Base-by-base conservation (phyloP, 768 basidiomycete species). In the Coprinopsis sp. region DNA sequence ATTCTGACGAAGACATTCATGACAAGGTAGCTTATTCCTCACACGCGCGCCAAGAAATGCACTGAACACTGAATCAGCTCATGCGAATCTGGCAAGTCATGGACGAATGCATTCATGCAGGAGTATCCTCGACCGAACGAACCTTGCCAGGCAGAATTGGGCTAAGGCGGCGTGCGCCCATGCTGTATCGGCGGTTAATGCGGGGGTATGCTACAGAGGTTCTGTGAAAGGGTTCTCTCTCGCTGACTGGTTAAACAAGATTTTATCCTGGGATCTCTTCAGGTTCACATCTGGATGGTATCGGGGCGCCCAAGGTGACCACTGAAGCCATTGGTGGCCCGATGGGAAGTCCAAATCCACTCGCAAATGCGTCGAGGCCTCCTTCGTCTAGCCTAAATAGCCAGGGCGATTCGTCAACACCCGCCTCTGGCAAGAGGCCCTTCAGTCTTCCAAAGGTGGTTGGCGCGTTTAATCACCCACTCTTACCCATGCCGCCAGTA, bases 111-210 rank as follows among this genome's bases (percentile, higher is more conserved):
- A 97, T 96, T 51, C 84, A 73, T 33, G 75, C 77, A 2, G 94
- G 94, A 16, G 92, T 97, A 7, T 84, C 88, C 2, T 76, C 90
- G 1, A 71, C 78, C 3, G 86, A 94, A 54, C 72, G 73, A 34
- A 81, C 78, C n/a, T 76, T 98, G 2, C 94, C 94, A 0, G 94
- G 94, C n/a, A 76, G 91, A 18, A 67, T 98, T 14, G 67, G 77
- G 6, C 70, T 98, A 21, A 76, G 84, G 27, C 75, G 93, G 12
- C 77, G 92, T 31, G 94, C 94, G 13, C 92, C 93, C 0, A 84
- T 84, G 61, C 76, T 98, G 27, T 97, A 98, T 64, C 75, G 79
- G 55, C 79, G 93, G 27, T 78, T 96, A 16, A 93, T 96, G 89
- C 77, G 89, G 63, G 91, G 90, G 84, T 90, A 29, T 42, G 64